Evolutionary conservation across 2,329 filamentous ascomycete genomes (phyloP).

Genomic region (Stemphylium lycopersici): DNA sequence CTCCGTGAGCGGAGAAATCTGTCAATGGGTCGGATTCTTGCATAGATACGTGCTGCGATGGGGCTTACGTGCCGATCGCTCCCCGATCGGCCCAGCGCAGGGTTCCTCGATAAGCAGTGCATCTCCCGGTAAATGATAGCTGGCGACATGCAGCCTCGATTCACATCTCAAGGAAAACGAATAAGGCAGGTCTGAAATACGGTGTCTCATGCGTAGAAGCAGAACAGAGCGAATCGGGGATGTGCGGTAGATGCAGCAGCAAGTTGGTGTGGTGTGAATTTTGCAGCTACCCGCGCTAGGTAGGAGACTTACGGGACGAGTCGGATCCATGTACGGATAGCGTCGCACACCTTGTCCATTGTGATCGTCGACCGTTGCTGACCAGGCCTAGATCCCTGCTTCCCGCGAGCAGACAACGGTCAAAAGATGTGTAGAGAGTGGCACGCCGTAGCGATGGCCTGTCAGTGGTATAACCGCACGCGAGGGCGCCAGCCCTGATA

Average conservation of each 20-base stretch:
- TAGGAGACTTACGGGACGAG: constrained; percentile 37
- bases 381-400: constrained; percentile 39
- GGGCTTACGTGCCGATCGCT: constrained; percentile 34
- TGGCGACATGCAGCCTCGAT: not conserved
- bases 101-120: constrained; percentile 7
- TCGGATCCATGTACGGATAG: constrained; percentile 39
- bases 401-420: constrained; percentile 32
- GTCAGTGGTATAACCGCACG: constrained; percentile 8
- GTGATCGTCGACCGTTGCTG: constrained; percentile 42
- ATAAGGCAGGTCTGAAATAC: constrained; percentile 1
- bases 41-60: constrained; percentile 27
- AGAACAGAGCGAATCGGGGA: constrained; percentile 19
- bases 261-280: constrained; percentile 18
- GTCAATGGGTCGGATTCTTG: constrained; percentile 22
- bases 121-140: constrained; percentile 1
- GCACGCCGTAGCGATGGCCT: constrained; percentile 1
- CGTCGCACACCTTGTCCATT: constrained; percentile 36
- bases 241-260: constrained; percentile 17
- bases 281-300: constrained; percentile 23
- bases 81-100: constrained; percentile 33
- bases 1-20: constrained; percentile 15
- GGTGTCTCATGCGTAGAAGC: constrained; percentile 7
- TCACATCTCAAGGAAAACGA: not conserved
- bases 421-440: constrained; percentile 14
- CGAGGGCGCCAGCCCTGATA: constrained; percentile 8